phyloP scores from a whole-genome alignment of 345 rosid genomes.

The Corymbia maculata region DNA sequence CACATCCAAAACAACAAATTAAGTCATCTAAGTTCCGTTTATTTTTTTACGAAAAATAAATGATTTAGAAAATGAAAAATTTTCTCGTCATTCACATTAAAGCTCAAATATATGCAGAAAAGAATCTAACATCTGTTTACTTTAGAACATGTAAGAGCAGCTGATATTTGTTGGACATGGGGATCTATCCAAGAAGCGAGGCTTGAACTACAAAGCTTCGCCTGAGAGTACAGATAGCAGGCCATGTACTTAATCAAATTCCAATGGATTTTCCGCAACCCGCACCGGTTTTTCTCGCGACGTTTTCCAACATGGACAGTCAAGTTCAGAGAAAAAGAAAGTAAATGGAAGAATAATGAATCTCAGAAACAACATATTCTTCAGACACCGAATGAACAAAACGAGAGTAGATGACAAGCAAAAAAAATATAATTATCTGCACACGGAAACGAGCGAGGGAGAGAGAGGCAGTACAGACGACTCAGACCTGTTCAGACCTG shows the following conservation, averaged over 20 bases:
- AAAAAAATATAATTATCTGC: neutral
- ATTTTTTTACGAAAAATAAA: too few relatives aligned
- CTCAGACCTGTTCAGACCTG: neutral
- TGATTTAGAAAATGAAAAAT: too few relatives aligned
- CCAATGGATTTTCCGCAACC: neutral
- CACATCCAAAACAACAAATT: neutral
- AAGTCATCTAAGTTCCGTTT: too few relatives aligned
- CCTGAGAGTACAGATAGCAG: fast-evolving
- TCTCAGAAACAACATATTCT: neutral
- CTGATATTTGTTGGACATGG: neutral
- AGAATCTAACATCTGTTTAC: neutral
- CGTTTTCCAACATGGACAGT: fast-evolving
- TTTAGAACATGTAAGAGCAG: neutral
- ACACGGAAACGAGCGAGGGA: neutral
- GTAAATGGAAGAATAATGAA: neutral
- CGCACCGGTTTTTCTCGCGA: neutral
- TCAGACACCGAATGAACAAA: neutral
- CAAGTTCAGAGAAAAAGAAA: neutral
- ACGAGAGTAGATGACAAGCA: neutral
- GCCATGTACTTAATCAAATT: neutral
- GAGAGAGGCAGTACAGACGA: neutral
- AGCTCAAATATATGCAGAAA: neutral
- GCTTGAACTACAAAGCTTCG: fast-evolving
- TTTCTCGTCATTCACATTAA: too few relatives aligned
- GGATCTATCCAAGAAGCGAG: neutral